Conservation (phyloP, 306 rosid species). For the Aeschynomene evenia region DNA sequence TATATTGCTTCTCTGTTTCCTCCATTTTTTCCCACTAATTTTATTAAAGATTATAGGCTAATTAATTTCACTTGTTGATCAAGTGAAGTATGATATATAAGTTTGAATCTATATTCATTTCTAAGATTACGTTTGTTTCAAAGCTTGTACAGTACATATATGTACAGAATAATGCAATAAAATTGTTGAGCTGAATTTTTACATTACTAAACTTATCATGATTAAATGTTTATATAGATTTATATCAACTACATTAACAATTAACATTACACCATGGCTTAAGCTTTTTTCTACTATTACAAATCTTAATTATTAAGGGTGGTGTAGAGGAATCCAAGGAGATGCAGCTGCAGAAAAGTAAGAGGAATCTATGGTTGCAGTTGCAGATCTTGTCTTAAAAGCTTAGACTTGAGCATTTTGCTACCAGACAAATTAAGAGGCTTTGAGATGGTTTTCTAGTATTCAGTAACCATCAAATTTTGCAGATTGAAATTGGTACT, state of each 20-base stretch:
- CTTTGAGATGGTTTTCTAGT: constrained; percentile 1
- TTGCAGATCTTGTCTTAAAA: constrained; percentile 49
- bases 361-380: constrained; percentile 36
- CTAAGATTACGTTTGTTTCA: too few species aligned
- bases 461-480: constrained; percentile 13
- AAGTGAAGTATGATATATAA: too few species aligned
- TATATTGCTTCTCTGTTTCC: background rate
- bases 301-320: constrained; percentile 10
- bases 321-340: constrained; percentile 41
- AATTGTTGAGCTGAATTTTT: too few species aligned
- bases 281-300: background rate
- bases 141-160: too few species aligned
- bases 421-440: background rate
- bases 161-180: too few species aligned
- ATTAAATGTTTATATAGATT: background rate
- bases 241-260: background rate
- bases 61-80: too few species aligned
- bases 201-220: too few species aligned
- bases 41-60: too few species aligned
- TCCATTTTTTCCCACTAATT: background rate
- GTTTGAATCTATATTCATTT: too few species aligned
- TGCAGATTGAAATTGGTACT: background rate
- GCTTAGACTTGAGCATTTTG: constrained; percentile 20
- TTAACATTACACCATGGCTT: background rate
- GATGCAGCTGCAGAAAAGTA: constrained; percentile 34